These are phyloP conservation scores for Akanthomyces lecanii DNA, from an alignment of 2,329 filamentous ascomycete genomes.

Conservation along the genomic window DNA sequence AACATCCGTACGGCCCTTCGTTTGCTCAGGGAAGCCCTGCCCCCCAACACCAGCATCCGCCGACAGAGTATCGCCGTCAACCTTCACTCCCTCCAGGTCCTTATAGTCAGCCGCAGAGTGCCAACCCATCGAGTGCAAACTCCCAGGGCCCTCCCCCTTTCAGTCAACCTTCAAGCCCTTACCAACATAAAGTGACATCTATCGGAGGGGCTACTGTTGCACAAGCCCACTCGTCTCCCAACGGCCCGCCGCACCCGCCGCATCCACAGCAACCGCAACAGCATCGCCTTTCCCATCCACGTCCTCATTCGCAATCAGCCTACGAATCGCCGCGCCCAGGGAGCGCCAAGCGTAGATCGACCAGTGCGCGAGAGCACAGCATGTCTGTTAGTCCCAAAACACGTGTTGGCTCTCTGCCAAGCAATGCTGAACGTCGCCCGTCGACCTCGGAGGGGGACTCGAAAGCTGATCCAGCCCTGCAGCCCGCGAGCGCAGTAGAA, in stretches of 20 bases:
- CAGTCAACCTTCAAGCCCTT: conserved; percentile 51
- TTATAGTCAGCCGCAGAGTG: conserved; percentile 45
- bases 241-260: conserved; percentile 11
- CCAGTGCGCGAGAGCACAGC: conserved; percentile 63
- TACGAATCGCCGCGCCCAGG: conserved; percentile 42
- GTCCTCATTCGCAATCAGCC: conserved; percentile 37
- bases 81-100: conserved; percentile 53
- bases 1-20: conserved; percentile 49
- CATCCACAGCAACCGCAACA: conserved; percentile 15
- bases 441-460: conserved; percentile 26
- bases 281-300: conserved; percentile 22
- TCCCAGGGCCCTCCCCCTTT: conserved; percentile 16
- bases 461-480: conserved; percentile 22
- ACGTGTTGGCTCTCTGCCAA: conserved; percentile 50
- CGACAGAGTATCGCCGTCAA: conserved; percentile 42
- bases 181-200: conserved; percentile 44
- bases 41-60: conserved; percentile 39
- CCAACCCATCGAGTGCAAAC: conserved; percentile 43
- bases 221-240: conserved; percentile 14
- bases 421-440: conserved; percentile 33
- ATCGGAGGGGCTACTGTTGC: not conserved
- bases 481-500: conserved; percentile 27
- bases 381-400: conserved; percentile 78
- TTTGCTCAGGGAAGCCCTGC: conserved; percentile 53
- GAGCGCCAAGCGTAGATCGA: conserved; percentile 48